These are phyloP conservation scores for Cercospora zeina DNA, from an alignment of 2,329 filamentous ascomycete species.

Conservation along the genomic window DNA sequence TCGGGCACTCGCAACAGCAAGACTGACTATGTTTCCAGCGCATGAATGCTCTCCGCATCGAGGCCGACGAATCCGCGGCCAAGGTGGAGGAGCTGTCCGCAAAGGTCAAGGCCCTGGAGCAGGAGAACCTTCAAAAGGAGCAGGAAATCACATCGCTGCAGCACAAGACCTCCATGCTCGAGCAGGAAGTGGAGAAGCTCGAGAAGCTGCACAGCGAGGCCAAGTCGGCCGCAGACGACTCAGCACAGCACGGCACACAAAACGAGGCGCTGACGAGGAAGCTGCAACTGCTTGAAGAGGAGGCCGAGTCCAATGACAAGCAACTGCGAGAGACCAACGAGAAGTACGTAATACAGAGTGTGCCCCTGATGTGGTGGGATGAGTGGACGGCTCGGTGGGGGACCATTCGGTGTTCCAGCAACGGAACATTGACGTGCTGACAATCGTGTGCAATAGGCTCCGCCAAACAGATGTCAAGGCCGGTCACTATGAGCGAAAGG, in stretches of 20 bases:
- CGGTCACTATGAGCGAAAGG: constrained; percentile 98
- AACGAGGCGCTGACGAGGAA: constrained; percentile 90
- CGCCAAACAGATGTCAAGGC: constrained; percentile 99
- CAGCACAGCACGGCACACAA: constrained; percentile 78
- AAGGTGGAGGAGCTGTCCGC: constrained; percentile 84
- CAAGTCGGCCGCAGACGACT: constrained; percentile 83
- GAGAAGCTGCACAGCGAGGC: constrained; percentile 79
- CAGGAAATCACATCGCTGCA: constrained; percentile 95
- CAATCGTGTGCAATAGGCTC: constrained; percentile 61
- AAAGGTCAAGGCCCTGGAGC: constrained; percentile 87
- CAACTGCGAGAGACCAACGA: constrained; percentile 96
- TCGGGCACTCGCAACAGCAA: neutral
- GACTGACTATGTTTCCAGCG: constrained; percentile 59
- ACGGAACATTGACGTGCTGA: constrained; percentile 5
- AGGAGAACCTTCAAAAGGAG: constrained; percentile 94
- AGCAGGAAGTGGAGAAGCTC: constrained; percentile 88
- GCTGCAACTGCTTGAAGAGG: constrained; percentile 94
- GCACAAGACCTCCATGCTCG: constrained; percentile 92
- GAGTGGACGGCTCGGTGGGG: constrained; percentile 20
- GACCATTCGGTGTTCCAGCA: neutral
- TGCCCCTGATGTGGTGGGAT: constrained; percentile 21
- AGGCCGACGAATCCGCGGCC: constrained; percentile 80
- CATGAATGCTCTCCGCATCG: constrained; percentile 91
- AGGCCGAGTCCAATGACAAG: constrained; percentile 95
- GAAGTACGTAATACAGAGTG: constrained; percentile 67